Percentiles rank a stretch among this genome's conserved stretches.
These are phyloP conservation scores for Mycena rebaudengoi DNA, from an alignment of 768 basidiomycete genomes.

Conservation along the genomic window DNA sequence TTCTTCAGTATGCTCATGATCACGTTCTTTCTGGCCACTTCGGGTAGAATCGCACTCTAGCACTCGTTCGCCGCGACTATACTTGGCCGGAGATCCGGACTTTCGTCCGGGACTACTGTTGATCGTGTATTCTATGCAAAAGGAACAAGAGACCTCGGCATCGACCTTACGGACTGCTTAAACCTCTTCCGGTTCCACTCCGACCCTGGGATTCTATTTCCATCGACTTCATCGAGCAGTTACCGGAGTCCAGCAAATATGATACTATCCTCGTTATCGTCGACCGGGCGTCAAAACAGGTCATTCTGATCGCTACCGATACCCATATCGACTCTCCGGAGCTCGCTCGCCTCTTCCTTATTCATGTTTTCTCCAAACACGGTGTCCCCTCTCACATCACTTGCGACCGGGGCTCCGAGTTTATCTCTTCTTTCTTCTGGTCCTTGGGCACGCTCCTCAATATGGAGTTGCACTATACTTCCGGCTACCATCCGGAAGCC, in stretches of 20 bases:
- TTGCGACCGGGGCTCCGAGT: not conserved
- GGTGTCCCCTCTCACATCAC: not conserved
- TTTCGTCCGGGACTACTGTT: not conserved
- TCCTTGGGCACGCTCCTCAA: not conserved
- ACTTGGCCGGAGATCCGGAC: not conserved
- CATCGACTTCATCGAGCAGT: not conserved
- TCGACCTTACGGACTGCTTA: not conserved
- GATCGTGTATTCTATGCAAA: not conserved
- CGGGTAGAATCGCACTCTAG: not conserved
- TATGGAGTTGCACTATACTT: not conserved
- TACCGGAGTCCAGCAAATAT: not conserved
- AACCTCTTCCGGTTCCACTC: not conserved
- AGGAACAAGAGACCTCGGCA: not conserved
- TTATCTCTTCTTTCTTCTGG: too few species aligned
- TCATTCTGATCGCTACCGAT: not conserved
- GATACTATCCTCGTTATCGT: not conserved
- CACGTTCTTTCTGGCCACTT: not conserved
- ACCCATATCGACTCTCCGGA: not conserved
- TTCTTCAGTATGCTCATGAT: not conserved
- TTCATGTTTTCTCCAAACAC: not conserved
- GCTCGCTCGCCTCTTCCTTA: not conserved
- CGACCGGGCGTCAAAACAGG: not conserved
- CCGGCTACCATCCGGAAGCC: not conserved
- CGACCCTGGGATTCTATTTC: not conserved
- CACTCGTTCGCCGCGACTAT: too few species aligned